These are phyloP conservation scores for Periglandula ipomoeae DNA, from an alignment of 2,329 filamentous ascomycete genomes.

Conservation along the genomic window DNA sequence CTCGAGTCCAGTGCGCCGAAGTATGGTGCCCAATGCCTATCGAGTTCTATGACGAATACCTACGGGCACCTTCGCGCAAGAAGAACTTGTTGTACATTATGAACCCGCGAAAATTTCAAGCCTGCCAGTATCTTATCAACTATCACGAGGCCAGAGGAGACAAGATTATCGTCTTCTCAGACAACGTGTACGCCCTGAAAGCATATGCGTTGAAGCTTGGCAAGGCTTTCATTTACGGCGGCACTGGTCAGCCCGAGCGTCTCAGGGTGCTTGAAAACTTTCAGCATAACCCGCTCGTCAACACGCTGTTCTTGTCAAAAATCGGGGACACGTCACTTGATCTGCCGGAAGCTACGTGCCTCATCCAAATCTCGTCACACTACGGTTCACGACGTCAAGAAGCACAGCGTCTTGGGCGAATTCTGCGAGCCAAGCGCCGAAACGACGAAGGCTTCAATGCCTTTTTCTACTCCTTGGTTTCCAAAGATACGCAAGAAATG, in stretches of 20 bases:
- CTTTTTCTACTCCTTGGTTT: conserved; percentile 96
- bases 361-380: conserved; percentile 96
- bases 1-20: conserved; percentile 93
- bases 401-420: conserved; percentile 85
- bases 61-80: conserved; percentile 51
- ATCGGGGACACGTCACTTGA: conserved; percentile 98
- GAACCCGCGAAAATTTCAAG: conserved; percentile 96
- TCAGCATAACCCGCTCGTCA: conserved; percentile 81
- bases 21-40: conserved; percentile 99
- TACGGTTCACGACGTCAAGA: conserved; percentile 96
- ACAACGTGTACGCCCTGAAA: conserved; percentile 89
- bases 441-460: conserved; percentile 99
- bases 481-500: conserved; percentile 97
- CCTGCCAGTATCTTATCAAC: conserved; percentile 95
- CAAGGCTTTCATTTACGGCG: conserved; percentile 88
- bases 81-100: conserved; percentile 70
- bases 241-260: conserved; percentile 77
- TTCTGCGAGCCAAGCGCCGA: conserved; percentile 85
- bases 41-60: conserved; percentile 93
- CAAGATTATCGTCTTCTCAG: conserved; percentile 97
- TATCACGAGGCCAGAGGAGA: conserved; percentile 92
- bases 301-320: conserved; percentile 92
- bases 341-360: conserved; percentile 87
- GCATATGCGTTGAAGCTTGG: conserved; percentile 74
- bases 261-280: conserved; percentile 87